Evolutionary conservation across 2,329 filamentous ascomycete species (phyloP).

Genomic region (Huntiella decipiens): DNA sequence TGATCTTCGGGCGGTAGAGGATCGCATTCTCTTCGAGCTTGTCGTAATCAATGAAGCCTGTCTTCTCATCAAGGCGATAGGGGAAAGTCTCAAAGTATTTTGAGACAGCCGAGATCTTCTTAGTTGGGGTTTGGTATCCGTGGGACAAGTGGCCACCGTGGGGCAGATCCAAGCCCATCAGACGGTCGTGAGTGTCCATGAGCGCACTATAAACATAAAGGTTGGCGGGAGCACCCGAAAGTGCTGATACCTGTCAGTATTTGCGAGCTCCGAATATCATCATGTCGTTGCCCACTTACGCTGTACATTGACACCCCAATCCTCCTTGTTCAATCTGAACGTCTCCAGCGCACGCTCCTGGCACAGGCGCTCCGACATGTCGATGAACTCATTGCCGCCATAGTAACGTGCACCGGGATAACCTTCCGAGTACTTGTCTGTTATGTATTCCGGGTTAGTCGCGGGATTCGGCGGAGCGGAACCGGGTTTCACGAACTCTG

Average conservation of each 20-base stretch:
- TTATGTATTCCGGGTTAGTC: conserved; percentile 12
- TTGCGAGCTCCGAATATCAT: neutral
- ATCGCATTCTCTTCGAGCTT: conserved; percentile 73
- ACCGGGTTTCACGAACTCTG: conserved; percentile 44
- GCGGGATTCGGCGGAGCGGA: neutral
- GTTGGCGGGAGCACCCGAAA: conserved; percentile 62
- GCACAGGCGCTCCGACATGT: conserved; percentile 73
- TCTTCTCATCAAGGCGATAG: conserved; percentile 75
- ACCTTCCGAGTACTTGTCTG: conserved; percentile 95
- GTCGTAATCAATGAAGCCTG: conserved; percentile 95
- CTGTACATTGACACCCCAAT: conserved; percentile 97
- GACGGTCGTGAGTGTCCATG: conserved; percentile 82
- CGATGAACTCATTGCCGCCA: conserved; percentile 90
- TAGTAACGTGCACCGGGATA: conserved; percentile 95
- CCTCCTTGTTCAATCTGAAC: conserved; percentile 62
- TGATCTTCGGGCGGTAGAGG: conserved; percentile 87
- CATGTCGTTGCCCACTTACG: conserved; percentile 28
- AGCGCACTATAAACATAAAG: conserved; percentile 96
- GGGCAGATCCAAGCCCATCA: conserved; percentile 92
- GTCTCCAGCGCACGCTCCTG: conserved; percentile 78
- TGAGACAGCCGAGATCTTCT: conserved; percentile 79
- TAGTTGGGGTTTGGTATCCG: conserved; percentile 75
- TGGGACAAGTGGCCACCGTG: conserved; percentile 91
- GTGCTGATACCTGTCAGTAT: conserved; percentile 27
- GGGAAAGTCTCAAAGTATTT: conserved; percentile 99